Evolutionary conservation across 176 grass and related monocot species (phyloP).

Genomic region (Themeda triandra): DNA sequence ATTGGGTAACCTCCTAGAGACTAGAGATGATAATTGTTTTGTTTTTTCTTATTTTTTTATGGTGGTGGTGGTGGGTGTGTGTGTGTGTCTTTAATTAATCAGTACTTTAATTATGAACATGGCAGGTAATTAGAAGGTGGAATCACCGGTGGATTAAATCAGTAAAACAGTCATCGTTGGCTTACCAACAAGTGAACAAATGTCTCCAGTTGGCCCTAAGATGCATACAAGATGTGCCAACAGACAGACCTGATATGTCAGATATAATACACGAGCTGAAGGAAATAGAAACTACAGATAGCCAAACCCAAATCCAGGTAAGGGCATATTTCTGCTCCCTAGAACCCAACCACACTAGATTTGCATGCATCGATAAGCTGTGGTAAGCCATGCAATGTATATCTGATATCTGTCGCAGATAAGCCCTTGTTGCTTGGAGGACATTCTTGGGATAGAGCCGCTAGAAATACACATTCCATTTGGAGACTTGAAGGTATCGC

Average conservation of each 20-base stretch:
- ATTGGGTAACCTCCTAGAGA: no score
- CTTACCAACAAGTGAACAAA: not conserved
- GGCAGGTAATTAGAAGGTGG: not conserved
- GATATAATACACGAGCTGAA: not conserved
- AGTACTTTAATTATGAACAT: not conserved
- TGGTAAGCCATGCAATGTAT: not conserved
- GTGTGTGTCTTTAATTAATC: no score
- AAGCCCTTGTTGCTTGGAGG: no score
- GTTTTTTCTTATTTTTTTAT: no score
- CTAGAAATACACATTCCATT: not conserved
- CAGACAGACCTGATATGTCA: not conserved
- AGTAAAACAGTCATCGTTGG: not conserved
- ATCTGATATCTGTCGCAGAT: not conserved
- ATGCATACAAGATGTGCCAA: not conserved
- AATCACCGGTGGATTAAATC: not conserved
- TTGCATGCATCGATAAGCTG: not conserved
- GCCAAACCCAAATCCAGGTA: not conserved
- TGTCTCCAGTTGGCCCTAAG: not conserved
- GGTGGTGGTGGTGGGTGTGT: no score
- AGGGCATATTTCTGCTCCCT: no score
- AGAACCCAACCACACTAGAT: no score
- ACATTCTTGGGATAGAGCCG: not conserved
- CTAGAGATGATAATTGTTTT: no score
- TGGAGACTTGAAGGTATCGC: not conserved
- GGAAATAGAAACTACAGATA: not conserved